Percentiles rank a stretch among this genome's conserved stretches.
These are phyloP conservation scores for Plasmodium fragile DNA, from an alignment of 169 alveolate genomes.

Conservation along the genomic window DNA sequence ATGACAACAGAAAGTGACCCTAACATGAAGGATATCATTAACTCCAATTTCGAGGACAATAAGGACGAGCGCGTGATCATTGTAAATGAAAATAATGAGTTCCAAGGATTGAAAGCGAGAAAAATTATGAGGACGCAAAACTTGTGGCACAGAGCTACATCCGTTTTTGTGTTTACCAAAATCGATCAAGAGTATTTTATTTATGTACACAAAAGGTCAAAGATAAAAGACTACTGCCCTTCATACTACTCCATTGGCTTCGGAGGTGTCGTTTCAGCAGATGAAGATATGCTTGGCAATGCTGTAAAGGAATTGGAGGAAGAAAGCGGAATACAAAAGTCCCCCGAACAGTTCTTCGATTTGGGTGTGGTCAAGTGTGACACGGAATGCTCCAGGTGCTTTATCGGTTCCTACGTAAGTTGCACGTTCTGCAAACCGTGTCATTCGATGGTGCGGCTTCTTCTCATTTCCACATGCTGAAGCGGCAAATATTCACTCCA, in stretches of 20 bases:
- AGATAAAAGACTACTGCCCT: constrained; percentile 79
- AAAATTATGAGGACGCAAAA: constrained; percentile 76
- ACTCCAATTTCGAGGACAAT: constrained; percentile 44
- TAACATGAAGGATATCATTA: constrained; percentile 30
- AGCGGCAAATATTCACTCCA: not conserved
- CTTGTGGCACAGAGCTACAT: constrained; percentile 82
- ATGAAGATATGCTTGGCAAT: constrained; percentile 71
- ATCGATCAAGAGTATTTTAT: constrained; percentile 62
- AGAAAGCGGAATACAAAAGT: constrained; percentile 79
- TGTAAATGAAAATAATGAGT: constrained; percentile 56
- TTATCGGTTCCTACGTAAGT: constrained; percentile 42
- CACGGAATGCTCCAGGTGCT: constrained; percentile 9
- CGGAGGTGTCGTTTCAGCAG: constrained; percentile 83
- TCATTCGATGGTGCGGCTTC: not conserved
- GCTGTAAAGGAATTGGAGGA: constrained; percentile 81
- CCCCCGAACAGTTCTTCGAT: constrained; percentile 78
- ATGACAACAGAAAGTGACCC: not conserved
- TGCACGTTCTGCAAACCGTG: not conserved
- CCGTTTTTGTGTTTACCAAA: constrained; percentile 78
- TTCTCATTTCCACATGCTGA: not conserved
- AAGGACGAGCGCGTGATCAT: constrained; percentile 45
- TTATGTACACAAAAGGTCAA: constrained; percentile 77
- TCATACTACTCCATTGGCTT: constrained; percentile 80
- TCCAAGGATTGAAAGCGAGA: constrained; percentile 14
- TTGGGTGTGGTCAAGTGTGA: constrained; percentile 78